Percentiles rank a stretch among this genome's conserved stretches.
phyloP scores from a whole-genome alignment of 768 basidiomycete species.

The Pleurotus platypus region DNA sequence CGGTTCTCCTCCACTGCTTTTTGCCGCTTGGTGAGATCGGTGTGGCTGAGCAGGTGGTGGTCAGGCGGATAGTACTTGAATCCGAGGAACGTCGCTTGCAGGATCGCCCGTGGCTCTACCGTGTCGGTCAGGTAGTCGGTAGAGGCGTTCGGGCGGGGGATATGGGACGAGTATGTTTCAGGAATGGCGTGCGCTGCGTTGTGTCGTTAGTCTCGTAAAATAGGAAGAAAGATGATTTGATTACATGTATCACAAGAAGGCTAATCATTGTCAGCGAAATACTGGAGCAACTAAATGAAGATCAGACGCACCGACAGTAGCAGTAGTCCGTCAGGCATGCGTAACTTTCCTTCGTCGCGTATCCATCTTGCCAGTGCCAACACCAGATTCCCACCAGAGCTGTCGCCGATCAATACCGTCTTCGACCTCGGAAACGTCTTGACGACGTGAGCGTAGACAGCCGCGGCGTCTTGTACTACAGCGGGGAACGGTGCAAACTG shows the following conservation, averaged over 20 bases:
- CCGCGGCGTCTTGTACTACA: conserved; percentile 48
- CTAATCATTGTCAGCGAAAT: not conserved
- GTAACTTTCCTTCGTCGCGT: conserved; percentile 44
- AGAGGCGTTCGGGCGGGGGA: conserved; percentile 43
- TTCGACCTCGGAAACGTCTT: conserved; percentile 21
- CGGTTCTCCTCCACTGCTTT: conserved; percentile 25
- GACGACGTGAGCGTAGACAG: conserved; percentile 47
- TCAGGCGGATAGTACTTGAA: conserved; percentile 20
- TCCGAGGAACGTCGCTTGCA: conserved; percentile 53
- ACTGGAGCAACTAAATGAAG: not conserved
- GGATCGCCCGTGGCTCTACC: conserved; percentile 47
- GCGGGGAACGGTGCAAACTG: conserved; percentile 54
- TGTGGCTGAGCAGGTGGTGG: not conserved
- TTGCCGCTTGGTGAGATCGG: conserved; percentile 1
- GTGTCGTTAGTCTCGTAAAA: conserved; percentile 11
- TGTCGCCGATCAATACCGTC: conserved; percentile 50
- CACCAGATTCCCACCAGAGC: conserved; percentile 51
- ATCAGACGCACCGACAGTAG: conserved; percentile 35
- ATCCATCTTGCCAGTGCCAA: conserved; percentile 50
- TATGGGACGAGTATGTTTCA: conserved; percentile 42
- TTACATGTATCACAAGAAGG: conserved; percentile 32
- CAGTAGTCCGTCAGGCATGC: conserved; percentile 41
- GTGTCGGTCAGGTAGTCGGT: conserved; percentile 54
- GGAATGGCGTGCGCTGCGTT: conserved; percentile 43
- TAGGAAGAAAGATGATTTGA: not conserved